A percentile compares a stretch with the other conserved stretches of the same genome.
Conservation (phyloP, 441 rosid species). For the Populus hybrid region DNA sequence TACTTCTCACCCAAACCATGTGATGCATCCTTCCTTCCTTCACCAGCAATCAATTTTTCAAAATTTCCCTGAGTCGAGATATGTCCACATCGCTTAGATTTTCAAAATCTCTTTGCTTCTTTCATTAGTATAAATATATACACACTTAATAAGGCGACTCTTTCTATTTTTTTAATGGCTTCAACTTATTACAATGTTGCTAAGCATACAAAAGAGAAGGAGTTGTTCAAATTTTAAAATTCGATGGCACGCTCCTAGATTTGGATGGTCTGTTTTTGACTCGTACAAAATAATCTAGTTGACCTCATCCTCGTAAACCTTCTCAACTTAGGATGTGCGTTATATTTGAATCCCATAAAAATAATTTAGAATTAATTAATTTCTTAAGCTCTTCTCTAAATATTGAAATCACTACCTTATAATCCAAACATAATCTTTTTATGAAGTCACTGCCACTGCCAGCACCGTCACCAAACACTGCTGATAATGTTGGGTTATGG, state of each 20-base stretch:
- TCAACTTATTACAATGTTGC: not conserved
- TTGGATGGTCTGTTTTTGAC: not conserved
- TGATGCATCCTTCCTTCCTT: not conserved
- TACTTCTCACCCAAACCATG: not conserved
- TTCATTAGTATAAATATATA: not conserved
- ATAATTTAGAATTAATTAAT: too few relatives aligned
- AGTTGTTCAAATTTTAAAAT: not conserved
- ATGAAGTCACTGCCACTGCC: not conserved
- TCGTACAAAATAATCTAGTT: not conserved
- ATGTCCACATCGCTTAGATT: not conserved
- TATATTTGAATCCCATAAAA: too few relatives aligned
- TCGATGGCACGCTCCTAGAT: not conserved
- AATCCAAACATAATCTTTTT: not conserved
- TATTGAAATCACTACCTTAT: not conserved
- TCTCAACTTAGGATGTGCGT: too few relatives aligned
- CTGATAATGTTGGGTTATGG: not conserved
- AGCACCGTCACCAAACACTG: constrained; percentile 8
- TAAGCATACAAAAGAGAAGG: not conserved
- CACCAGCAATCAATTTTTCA: not conserved
- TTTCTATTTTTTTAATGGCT: not conserved
- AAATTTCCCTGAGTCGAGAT: not conserved
- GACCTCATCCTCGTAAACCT: not conserved
- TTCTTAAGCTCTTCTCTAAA: too few relatives aligned
- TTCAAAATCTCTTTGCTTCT: not conserved
- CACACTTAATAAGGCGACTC: not conserved